phyloP scores from a whole-genome alignment of 192 early-diverging fungal species.

The Diversispora eburnea region DNA sequence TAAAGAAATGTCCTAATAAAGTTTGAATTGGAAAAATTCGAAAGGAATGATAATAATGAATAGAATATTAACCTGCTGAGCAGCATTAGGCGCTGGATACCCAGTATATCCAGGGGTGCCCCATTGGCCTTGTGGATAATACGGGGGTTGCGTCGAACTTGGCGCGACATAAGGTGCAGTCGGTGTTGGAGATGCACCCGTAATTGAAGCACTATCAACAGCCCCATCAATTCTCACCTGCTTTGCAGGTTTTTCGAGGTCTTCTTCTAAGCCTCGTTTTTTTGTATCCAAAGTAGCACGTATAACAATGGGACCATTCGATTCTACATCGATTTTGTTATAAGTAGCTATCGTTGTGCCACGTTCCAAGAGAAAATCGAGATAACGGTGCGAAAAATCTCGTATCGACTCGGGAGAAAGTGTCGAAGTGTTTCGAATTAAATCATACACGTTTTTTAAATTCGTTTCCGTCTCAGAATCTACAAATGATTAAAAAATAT shows the following conservation, averaged over 20 bases:
- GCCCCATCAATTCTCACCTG: conserved; percentile 22
- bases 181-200: background rate
- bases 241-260: conserved; percentile 10
- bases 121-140: conserved; percentile 27
- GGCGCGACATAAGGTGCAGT: background rate
- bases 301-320: conserved; percentile 31
- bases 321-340: conserved; percentile 48
- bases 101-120: background rate
- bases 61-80: conserved; percentile 2
- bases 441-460: conserved; percentile 48
- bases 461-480: conserved; percentile 39
- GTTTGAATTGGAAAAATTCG: background rate
- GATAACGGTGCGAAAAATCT: conserved; percentile 52
- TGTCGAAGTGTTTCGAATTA: conserved; percentile 40
- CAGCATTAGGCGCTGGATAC: conserved; percentile 18
- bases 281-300: conserved; percentile 33
- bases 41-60: background rate
- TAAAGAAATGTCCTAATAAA: no score
- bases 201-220: background rate
- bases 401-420: conserved; percentile 51
- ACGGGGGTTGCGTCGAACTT: conserved; percentile 4
- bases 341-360: conserved; percentile 41
- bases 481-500: background rate
- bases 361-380: conserved; percentile 56
- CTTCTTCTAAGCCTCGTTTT: conserved; percentile 38